phyloP scores from a whole-genome alignment of 1,139 yeast species.

The Sugiyamaella paludigena region DNA sequence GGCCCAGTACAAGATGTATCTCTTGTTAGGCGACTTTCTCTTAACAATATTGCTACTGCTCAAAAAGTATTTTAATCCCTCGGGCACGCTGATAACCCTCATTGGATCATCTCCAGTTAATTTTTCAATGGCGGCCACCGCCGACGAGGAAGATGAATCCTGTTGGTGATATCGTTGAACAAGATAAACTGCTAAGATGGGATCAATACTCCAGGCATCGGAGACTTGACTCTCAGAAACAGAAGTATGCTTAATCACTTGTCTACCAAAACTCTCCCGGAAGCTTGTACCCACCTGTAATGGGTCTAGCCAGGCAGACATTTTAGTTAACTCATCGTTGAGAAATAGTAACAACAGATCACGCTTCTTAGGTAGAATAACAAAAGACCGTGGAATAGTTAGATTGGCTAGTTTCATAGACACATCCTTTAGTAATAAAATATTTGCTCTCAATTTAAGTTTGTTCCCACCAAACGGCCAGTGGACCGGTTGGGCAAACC shows the following conservation, averaged over 20 bases:
- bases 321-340: constrained; percentile 69
- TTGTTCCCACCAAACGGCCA: constrained; percentile 88
- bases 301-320: constrained; percentile 80
- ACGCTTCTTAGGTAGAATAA: constrained; percentile 36
- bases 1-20: constrained; percentile 63
- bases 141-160: constrained; percentile 17
- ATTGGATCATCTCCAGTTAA: constrained; percentile 58
- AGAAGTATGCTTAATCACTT: constrained; percentile 17
- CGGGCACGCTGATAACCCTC: constrained; percentile 58
- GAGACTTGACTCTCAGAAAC: constrained; percentile 31
- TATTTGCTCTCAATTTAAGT: constrained; percentile 68
- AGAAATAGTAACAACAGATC: constrained; percentile 58
- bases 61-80: constrained; percentile 53
- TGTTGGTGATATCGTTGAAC: constrained; percentile 53
- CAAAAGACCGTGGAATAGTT: constrained; percentile 11
- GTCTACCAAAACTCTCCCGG: constrained; percentile 24
- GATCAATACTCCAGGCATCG: constrained; percentile 65
- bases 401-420: constrained; percentile 21
- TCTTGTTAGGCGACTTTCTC: constrained; percentile 22
- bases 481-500: constrained; percentile 66
- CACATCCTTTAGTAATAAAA: constrained; percentile 46
- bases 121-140: constrained; percentile 47
- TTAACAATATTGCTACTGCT: constrained; percentile 2
- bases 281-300: constrained; percentile 46
- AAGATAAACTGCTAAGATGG: constrained; percentile 70